Evolutionary conservation across 768 basidiomycete species (phyloP), one percentile per base, ranked within the genome.

Genomic region (Calvatia gigantea): DNA sequence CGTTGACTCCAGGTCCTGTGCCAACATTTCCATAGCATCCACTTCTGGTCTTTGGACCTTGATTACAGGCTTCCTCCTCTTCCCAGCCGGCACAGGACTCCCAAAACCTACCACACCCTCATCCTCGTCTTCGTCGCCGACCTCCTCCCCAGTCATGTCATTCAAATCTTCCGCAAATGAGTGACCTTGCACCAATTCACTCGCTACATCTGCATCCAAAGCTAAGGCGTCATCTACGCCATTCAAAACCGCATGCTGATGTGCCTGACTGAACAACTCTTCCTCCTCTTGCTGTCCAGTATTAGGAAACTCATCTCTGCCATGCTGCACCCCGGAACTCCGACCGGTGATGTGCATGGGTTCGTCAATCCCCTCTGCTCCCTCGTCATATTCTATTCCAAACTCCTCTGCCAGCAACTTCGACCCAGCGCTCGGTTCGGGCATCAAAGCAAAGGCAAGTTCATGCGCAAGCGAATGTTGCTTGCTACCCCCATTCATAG

Each of bases 361-460:
- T 54, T 81, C 82, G 64, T 89, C 91, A 54, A 87, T 89, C 35
- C 87, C 89, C 70, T 91, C 89, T 27, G 87, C 88, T 42, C 88
- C 90, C 66, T 91, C 89, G 58, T 93, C 91, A 60, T 89, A 92
- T 65, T 93, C 91, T 58, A 94, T 86, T 8, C 91, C 91, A 60
- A 94, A 90, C 69, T 94, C 92, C 70, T 93, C 91, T 11, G 89
- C 89, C 4, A 94, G 76, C 29, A 91, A 69, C 67, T 83, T 87
- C 21, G 89, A 91, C 51, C 87, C 83, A 25, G 82, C 76, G 48
- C 80, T 86, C 0, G 92, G 91, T 70, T 94, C 91, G 21, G 91
- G 91, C 84, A 92, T 89, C 52, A 94, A 78, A 8, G 91, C 91
- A 31, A 86, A 83, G 5, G 92, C 91, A 32, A 94, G 82, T 65